Evolutionary conservation across 179 eudicot genomes (phyloP).

Genomic region (Beta lomatogona): DNA sequence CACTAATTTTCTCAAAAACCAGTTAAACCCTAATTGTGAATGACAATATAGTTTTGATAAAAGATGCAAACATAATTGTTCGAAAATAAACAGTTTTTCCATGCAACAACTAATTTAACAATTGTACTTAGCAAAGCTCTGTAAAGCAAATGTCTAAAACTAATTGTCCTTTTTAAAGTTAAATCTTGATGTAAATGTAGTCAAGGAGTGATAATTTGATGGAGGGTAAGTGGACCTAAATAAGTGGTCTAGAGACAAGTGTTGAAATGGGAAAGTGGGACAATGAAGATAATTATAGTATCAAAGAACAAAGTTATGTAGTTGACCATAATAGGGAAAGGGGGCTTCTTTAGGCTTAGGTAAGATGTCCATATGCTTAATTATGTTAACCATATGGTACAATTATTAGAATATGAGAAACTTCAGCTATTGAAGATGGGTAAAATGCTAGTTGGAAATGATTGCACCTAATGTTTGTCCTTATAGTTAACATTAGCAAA

Average conservation of each 20-base stretch:
- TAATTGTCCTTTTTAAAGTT: no score
- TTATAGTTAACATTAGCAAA: conserved; percentile 2
- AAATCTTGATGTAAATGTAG: not conserved
- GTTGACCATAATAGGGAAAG: not conserved
- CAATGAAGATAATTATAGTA: conserved; percentile 7
- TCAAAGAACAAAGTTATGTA: not conserved
- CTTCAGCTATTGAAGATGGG: conserved; percentile 24
- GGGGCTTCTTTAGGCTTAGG: not conserved
- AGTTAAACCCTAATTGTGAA: no score
- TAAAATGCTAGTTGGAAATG: conserved; percentile 24
- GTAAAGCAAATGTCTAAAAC: no score
- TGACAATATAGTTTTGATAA: no score
- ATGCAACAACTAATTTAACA: no score
- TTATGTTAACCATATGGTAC: conserved; percentile 20
- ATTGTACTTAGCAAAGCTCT: no score
- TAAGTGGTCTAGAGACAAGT: conserved; percentile 10
- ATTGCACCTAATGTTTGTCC: conserved; percentile 20
- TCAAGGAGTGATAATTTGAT: not conserved
- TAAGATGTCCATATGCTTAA: conserved; percentile 23
- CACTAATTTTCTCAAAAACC: no score
- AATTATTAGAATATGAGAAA: conserved; percentile 30
- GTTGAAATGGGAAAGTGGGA: conserved; percentile 15
- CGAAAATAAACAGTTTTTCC: no score
- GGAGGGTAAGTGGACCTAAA: conserved; percentile 8
- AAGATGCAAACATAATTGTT: no score